Evolutionary conservation across 2,329 filamentous ascomycete genomes (phyloP).

Genomic region (Mycosphaerella arachidis): DNA sequence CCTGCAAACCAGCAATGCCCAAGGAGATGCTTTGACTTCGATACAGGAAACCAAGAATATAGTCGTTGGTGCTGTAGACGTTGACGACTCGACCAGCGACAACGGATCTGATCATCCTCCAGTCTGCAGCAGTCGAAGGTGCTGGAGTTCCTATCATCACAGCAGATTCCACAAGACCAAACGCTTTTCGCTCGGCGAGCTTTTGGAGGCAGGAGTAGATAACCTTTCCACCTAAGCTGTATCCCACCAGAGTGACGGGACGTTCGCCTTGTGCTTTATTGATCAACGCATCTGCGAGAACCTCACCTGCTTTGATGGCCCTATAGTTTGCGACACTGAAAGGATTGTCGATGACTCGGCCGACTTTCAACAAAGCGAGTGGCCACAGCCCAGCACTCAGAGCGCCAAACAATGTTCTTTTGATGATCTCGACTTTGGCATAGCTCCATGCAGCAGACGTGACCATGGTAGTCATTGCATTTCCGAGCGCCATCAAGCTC

Average conservation of each 20-base stretch:
- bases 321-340: constrained; percentile 37
- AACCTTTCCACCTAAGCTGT: constrained; percentile 46
- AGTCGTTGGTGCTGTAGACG: constrained; percentile 82
- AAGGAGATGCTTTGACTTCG: constrained; percentile 76
- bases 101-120: constrained; percentile 71
- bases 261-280: constrained; percentile 40
- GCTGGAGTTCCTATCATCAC: constrained; percentile 78
- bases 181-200: constrained; percentile 72
- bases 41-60: constrained; percentile 82
- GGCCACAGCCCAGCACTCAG: constrained; percentile 48
- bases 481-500: constrained; percentile 67
- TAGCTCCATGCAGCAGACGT: constrained; percentile 75
- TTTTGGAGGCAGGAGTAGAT: constrained; percentile 77
- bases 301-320: constrained; percentile 37
- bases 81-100: constrained; percentile 82
- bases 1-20: constrained; percentile 78
- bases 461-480: constrained; percentile 70
- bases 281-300: constrained; percentile 39
- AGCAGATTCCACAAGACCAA: constrained; percentile 77
- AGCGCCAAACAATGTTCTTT: constrained; percentile 49
- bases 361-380: constrained; percentile 44
- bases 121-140: constrained; percentile 66
- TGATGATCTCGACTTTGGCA: constrained; percentile 71
- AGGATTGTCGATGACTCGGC: constrained; percentile 39
- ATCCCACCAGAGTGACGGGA: constrained; percentile 39